Base-by-base conservation (phyloP, 805 yeast genomes). In the Candida montana region DNA sequence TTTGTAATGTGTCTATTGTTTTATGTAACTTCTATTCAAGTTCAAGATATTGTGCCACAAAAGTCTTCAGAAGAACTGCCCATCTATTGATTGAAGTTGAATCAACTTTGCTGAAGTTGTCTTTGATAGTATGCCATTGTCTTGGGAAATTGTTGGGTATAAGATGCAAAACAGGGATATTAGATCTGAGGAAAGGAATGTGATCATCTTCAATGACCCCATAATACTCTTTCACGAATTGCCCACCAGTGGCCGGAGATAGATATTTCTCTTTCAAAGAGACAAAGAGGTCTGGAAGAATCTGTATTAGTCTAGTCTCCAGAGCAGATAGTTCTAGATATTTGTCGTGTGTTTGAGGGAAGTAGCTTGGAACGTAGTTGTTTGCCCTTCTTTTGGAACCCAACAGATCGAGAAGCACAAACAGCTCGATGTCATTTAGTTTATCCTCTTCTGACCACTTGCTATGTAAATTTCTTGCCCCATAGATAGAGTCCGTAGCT, bases 71-170 rank as follows among this genome's bases (percentile, higher is more conserved):
- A 12, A 77, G 43, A 1, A 62, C 37, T 1, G 71, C 66, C 79
- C 81, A 77, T 31, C 68, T 71, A 18, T 64, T 57, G 11, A 76
- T 56, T 4, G 74, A 59, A 0, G 40, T 47, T 32, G 61, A 52
- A 42, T 70, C 67, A 13, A 77, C 53, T 42, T 66, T 57, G 9
- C 57, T 59, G 34, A 71, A 76, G 40, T 72, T 61, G 46, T 77
- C 83, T 1, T 54, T 57, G 2, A 64, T 23, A 1, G 72, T 74
- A 48, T 77, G 83, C 83, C 83, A 77, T 9, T 50, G 57, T 0
- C 47, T 37, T 0, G 83, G 83, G 53, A 77, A 77, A 8, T 61
- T 63, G 5, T 54, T 44, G 2, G 83, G 80, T n/a, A 77, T 75
- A 33, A 77, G 49, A 50, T 77, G 83, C 39, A 77, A 46, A 1